phyloP scores from a whole-genome alignment of 2,329 filamentous ascomycete genomes.

The Knufia fluminis region DNA sequence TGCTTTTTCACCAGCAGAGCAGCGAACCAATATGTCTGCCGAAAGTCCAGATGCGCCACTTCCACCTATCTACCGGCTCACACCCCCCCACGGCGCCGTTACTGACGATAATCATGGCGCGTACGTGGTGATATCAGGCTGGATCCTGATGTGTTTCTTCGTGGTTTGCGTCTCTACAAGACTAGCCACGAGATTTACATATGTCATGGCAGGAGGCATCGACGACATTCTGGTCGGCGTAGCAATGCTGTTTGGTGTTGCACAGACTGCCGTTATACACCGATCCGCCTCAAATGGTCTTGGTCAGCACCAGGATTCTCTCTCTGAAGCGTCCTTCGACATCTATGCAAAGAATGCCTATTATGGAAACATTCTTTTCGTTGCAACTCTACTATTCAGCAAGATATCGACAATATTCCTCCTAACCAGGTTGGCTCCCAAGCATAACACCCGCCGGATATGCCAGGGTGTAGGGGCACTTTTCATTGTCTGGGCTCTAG shows the following conservation, averaged over 20 bases:
- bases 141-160: conserved; percentile 12
- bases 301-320: conserved; percentile 6
- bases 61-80: conserved; percentile 1
- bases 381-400: conserved; percentile 3
- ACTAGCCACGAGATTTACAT: neutral
- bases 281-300: conserved; percentile 8
- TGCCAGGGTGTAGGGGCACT: neutral
- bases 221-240: conserved; percentile 8
- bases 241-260: conserved; percentile 10
- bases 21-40: neutral
- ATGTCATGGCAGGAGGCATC: conserved; percentile 1
- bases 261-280: conserved; percentile 8
- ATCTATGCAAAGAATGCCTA: conserved; percentile 5
- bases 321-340: neutral
- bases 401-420: conserved; percentile 7
- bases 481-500: neutral
- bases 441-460: neutral
- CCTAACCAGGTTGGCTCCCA: conserved; percentile 4
- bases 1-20: neutral
- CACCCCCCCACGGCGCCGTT: conserved; percentile 7
- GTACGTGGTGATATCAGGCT: conserved; percentile 6
- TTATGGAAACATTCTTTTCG: conserved; percentile 5
- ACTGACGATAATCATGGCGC: conserved; percentile 9
- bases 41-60: neutral
- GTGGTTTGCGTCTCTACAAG: conserved; percentile 6